Percentiles rank a stretch among this genome's conserved stretches.
phyloP scores from a whole-genome alignment of 352 stramenopile genomes.

The Phytopythium boreale region DNA sequence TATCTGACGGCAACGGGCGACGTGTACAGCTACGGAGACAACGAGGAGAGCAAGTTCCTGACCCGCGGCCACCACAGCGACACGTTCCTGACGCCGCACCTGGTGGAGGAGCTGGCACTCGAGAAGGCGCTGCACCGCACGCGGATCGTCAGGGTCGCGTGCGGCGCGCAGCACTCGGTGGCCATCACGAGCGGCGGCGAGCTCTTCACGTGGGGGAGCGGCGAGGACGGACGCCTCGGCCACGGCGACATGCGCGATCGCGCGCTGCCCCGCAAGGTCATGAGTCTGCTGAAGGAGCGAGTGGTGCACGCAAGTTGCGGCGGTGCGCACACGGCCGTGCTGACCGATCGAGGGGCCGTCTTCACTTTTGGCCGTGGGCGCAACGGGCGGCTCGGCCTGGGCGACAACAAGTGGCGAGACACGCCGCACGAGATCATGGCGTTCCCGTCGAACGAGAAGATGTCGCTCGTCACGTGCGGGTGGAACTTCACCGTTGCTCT shows the following conservation, averaged over 20 bases:
- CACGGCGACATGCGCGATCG: conserved; percentile 83
- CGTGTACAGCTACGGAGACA: conserved; percentile 76
- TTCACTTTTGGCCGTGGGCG: conserved; percentile 75
- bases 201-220: conserved; percentile 81
- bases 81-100: conserved; percentile 46
- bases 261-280: conserved; percentile 71
- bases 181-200: conserved; percentile 68
- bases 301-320: conserved; percentile 73
- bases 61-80: conserved; percentile 13
- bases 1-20: conserved; percentile 75
- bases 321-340: conserved; percentile 70
- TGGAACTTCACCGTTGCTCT: conserved; percentile 83
- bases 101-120: conserved; percentile 77
- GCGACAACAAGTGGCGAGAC: conserved; percentile 74
- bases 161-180: conserved; percentile 72
- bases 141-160: conserved; percentile 57
- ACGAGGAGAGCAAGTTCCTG: conserved; percentile 49
- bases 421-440: conserved; percentile 52
- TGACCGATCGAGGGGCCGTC: conserved; percentile 53
- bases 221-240: conserved; percentile 72
- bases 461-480: conserved; percentile 60
- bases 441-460: conserved; percentile 34
- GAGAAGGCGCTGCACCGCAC: conserved; percentile 76
- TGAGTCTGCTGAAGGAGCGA: conserved; percentile 64
- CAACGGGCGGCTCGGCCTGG: conserved; percentile 71